Evolutionary conservation across 257 asterid species (phyloP), one percentile per base, ranked within the genome.

Genomic region (Lavandula angustifolia): DNA sequence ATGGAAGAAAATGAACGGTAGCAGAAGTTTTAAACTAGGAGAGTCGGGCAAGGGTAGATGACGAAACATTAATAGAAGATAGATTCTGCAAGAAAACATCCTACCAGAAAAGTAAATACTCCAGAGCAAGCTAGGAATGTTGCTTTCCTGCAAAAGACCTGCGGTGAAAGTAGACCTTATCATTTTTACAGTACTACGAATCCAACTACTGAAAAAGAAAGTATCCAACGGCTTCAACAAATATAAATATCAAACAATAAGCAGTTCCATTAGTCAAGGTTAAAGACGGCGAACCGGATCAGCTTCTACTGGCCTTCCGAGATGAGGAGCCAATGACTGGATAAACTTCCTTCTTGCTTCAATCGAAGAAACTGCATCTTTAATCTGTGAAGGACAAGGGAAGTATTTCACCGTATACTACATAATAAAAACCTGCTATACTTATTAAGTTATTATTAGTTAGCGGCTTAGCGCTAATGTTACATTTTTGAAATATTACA

Each of bases 291-390:
- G 57, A 43, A 94, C 99, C 59, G 92, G 84, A 83, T 94, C 97
- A 60, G 92, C 92, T 80, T 90, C 99, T 65, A 90, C 29, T 11
- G 97, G 96, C 68, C 95, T 81, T 69, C 99, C 97, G 60, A 94
- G 76, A 60, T 57, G 79, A 68, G 91, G 90, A 54, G 76, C 88
- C 81, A 87, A 77, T 49, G 85, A 88, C 68, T 63, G 53, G 55
- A 94, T 86, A 61, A 87, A 81, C 64, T 73, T 84, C 72, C 95
- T 84, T 79, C 99, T 84, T 67, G 74, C 69, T 78, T 90, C 97
- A 22, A 90, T 79, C 16, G 82, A 79, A 38, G 81, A 71, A 62
- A 90, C 87, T 58, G 99, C 96, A 55, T 90, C 95, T 66, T 73
- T 82, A 75, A 94, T 81, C 99, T 94, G 76, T 59, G 72, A 73